These are phyloP conservation scores for Fusarium coffeatum DNA, from an alignment of 2,329 filamentous ascomycete genomes.

Conservation along the genomic window DNA sequence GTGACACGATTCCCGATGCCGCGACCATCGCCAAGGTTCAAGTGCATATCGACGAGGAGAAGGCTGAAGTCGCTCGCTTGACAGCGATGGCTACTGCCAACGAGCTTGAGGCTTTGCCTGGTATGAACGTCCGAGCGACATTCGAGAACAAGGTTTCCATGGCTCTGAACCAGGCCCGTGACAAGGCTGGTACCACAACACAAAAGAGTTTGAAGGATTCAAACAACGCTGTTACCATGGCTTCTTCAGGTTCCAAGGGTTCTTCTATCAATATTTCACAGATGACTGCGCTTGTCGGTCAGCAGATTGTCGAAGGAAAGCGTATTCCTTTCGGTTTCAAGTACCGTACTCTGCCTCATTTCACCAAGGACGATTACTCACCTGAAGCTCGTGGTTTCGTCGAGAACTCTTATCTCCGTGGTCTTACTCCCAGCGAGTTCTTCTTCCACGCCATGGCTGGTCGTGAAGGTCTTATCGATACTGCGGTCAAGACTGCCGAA, in stretches of 20 bases:
- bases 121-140: slow-evolving; percentile 98
- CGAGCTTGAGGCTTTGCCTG: slow-evolving; percentile 88
- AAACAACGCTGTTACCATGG: slow-evolving; percentile 98
- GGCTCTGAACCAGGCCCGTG: slow-evolving; percentile 93
- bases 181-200: slow-evolving; percentile 92
- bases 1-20: slow-evolving; percentile 94
- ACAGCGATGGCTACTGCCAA: slow-evolving; percentile 86
- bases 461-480: slow-evolving; percentile 99
- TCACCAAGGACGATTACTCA: slow-evolving; percentile 99
- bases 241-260: slow-evolving; percentile 95
- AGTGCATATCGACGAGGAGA: slow-evolving; percentile 81
- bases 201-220: slow-evolving; percentile 92
- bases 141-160: slow-evolving; percentile 98
- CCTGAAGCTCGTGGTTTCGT: slow-evolving; percentile 97
- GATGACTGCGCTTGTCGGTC: slow-evolving; percentile 97
- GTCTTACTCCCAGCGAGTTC: slow-evolving; percentile 94
- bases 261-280: slow-evolving; percentile 99
- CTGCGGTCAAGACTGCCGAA: slow-evolving; percentile 98
- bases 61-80: slow-evolving; percentile 80
- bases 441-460: slow-evolving; percentile 99
- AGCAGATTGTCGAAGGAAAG: slow-evolving; percentile 98
- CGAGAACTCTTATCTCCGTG: slow-evolving; percentile 97
- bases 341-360: slow-evolving; percentile 95
- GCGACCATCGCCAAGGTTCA: slow-evolving; percentile 87
- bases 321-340: slow-evolving; percentile 99